A percentile compares a stretch with the other conserved stretches of the same genome.
These are phyloP conservation scores for Pelargonium australe DNA, from an alignment of 441 rosid genomes.

Conservation along the genomic window DNA sequence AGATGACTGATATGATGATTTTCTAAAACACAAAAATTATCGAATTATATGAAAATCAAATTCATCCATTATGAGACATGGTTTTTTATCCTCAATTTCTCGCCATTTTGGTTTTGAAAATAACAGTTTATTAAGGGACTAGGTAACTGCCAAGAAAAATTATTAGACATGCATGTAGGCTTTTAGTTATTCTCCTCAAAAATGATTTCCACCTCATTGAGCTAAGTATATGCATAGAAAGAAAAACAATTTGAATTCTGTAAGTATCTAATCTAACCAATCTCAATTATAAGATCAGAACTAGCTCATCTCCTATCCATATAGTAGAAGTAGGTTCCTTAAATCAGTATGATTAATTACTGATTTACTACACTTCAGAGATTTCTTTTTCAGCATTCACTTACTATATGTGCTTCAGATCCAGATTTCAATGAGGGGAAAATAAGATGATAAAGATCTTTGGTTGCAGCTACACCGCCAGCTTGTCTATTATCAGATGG, in stretches of 20 bases:
- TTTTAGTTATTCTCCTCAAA: not conserved
- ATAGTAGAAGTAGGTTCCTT: not conserved
- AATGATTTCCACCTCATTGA: conserved; percentile 1
- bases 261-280: not conserved
- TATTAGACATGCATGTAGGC: not conserved
- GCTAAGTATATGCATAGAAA: not conserved
- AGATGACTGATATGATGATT: no score
- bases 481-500: conserved; percentile 84
- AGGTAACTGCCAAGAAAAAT: not conserved
- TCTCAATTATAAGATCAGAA: not conserved
- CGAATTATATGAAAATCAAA: no score
- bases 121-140: not conserved
- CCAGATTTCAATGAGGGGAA: conserved; percentile 87
- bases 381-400: conserved; percentile 23
- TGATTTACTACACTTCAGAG: conserved; percentile 6
- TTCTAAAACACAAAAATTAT: not conserved
- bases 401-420: conserved; percentile 79
- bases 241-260: not conserved
- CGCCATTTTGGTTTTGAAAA: not conserved
- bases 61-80: not conserved
- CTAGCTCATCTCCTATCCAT: not conserved
- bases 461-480: conserved; percentile 74
- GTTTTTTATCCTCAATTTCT: not conserved
- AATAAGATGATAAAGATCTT: conserved; percentile 89
- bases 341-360: not conserved